phyloP scores from a whole-genome alignment of 73 alveolate species.

The Paramecium sonneborni region DNA sequence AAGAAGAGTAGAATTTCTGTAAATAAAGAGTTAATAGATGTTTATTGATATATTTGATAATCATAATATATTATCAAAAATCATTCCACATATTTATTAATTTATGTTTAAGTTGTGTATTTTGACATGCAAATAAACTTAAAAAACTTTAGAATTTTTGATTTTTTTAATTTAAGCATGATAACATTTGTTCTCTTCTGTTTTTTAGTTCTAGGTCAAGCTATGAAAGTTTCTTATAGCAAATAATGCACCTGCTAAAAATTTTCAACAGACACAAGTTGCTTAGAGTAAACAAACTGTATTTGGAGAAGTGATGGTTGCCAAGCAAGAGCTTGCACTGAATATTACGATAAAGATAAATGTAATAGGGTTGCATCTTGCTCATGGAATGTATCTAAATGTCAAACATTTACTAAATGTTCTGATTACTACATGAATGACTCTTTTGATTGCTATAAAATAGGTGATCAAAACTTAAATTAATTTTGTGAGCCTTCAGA shows the following conservation, averaged over 20 bases:
- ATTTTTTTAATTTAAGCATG: neutral
- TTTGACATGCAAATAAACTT: neutral
- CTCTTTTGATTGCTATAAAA: constrained; percentile 16
- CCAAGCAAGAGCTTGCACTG: neutral
- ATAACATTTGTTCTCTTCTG: neutral
- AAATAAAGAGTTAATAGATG: too few species aligned
- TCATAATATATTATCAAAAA: too few species aligned
- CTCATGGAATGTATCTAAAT: neutral
- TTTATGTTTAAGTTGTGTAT: too few species aligned
- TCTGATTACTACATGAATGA: neutral
- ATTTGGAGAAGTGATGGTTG: neutral
- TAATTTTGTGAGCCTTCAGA: neutral
- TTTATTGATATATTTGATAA: too few species aligned
- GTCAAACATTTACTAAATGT: constrained; percentile 22
- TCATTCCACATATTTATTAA: too few species aligned
- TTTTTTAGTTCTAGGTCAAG: neutral
- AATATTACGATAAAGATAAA: neutral
- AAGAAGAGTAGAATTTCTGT: too few species aligned
- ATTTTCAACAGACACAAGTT: neutral
- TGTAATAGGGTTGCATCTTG: neutral
- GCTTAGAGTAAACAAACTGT: neutral
- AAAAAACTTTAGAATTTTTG: neutral
- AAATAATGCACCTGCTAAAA: neutral
- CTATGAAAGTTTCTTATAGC: neutral
- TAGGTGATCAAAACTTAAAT: neutral